These are phyloP conservation scores for Xylaria sp. DNA, from an alignment of 2,329 filamentous ascomycete genomes.

Conservation along the genomic window DNA sequence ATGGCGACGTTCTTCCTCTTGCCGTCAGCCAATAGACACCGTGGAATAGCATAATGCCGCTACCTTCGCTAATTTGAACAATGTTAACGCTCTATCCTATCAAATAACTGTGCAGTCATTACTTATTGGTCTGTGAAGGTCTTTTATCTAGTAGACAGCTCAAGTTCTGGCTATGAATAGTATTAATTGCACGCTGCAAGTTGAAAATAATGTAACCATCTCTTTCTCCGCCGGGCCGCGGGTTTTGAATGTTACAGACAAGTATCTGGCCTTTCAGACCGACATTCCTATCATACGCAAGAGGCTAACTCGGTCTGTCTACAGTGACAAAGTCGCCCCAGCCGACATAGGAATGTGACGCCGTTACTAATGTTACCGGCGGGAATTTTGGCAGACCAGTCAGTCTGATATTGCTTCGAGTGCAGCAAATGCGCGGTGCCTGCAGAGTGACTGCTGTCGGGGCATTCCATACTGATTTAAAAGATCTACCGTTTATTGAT, in stretches of 20 bases:
- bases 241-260: conserved; percentile 53
- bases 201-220: conserved; percentile 67
- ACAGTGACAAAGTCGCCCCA: conserved; percentile 61
- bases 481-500: conserved; percentile 55
- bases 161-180: no score
- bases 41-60: neutral
- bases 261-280: conserved; percentile 66
- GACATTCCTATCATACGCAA: conserved; percentile 48
- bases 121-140: neutral
- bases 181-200: no score
- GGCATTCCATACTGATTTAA: conserved; percentile 66
- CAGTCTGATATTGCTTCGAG: conserved; percentile 64
- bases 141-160: conserved; percentile 26
- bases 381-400: conserved; percentile 67
- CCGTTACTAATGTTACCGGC: conserved; percentile 63
- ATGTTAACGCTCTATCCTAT: neutral
- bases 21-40: neutral
- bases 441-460: conserved; percentile 59
- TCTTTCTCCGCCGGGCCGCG: conserved; percentile 49
- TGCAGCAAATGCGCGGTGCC: conserved; percentile 40
- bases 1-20: neutral
- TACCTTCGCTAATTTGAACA: neutral
- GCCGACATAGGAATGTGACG: conserved; percentile 61
- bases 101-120: neutral
- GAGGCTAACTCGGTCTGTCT: conserved; percentile 52